Percentiles rank a stretch among this genome's conserved stretches.
Conservation (phyloP, 1,284 basidiomycete genomes). For the Sutorius eximius region DNA sequence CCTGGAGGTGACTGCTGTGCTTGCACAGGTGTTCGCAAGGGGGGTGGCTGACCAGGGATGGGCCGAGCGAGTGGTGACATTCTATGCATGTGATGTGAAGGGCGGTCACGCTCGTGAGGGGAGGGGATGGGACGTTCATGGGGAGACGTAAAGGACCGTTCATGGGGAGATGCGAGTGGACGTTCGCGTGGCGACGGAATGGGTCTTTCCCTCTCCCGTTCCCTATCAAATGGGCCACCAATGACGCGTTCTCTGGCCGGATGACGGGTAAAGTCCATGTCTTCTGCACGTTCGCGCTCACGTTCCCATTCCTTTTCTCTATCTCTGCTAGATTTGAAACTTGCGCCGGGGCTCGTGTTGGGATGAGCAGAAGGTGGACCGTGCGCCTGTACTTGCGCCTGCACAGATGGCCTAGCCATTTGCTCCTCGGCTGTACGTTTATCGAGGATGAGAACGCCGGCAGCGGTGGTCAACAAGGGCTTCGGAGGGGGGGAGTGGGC, state of each 20-base stretch:
- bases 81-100: conserved; percentile 21
- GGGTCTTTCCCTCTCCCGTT: conserved; percentile 27
- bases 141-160: conserved; percentile 19
- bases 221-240: conserved; percentile 23
- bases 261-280: conserved; percentile 29
- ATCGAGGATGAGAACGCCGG: conserved; percentile 32
- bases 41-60: conserved; percentile 14
- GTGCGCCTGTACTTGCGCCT: conserved; percentile 23
- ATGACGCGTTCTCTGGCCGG: conserved; percentile 24
- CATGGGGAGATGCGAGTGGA: conserved; percentile 16
- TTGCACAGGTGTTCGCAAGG: conserved; percentile 15
- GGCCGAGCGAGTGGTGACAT: conserved; percentile 28
- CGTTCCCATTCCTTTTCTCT: conserved; percentile 34
- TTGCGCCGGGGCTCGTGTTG: conserved; percentile 21
- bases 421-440: conserved; percentile 34
- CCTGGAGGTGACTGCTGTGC: conserved; percentile 29
- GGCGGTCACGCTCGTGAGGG: conserved; percentile 28
- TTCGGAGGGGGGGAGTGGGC: conserved; percentile 31
- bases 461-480: conserved; percentile 24
- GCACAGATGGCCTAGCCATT: conserved; percentile 20
- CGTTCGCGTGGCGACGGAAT: conserved; percentile 30
- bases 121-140: conserved; percentile 26
- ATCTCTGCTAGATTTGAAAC: conserved; percentile 29
- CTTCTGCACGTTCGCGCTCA: conserved; percentile 30
- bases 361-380: conserved; percentile 20